These are phyloP conservation scores for Citrus glauca DNA, from an alignment of 345 rosid species.

Conservation along the genomic window DNA sequence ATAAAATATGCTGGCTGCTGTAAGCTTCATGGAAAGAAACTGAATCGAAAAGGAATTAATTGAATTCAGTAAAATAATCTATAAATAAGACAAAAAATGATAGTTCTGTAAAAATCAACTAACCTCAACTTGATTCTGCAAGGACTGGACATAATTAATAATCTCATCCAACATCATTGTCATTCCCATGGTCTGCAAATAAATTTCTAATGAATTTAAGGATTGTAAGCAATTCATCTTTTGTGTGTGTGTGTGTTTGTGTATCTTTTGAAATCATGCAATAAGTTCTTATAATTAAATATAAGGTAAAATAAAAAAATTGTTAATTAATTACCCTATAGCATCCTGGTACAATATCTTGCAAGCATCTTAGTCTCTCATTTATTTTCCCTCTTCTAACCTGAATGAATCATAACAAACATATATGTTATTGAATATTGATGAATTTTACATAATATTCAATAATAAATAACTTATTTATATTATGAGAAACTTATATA, in stretches of 20 bases:
- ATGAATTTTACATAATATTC: background rate
- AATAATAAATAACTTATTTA: too few relatives aligned
- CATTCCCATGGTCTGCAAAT: constrained; percentile 81
- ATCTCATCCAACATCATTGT: constrained; percentile 81
- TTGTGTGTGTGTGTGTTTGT: too few relatives aligned
- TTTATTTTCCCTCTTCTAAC: constrained; percentile 80
- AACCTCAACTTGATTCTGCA: constrained; percentile 86
- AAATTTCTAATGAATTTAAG: background rate
- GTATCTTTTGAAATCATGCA: too few relatives aligned
- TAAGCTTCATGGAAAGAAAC: constrained; percentile 90
- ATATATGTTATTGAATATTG: background rate
- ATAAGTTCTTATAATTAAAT: background rate
- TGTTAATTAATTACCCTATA: constrained; percentile 45
- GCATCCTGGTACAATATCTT: constrained; percentile 87
- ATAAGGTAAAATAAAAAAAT: background rate
- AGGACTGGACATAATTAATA: constrained; percentile 73
- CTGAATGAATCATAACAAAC: constrained; percentile 34
- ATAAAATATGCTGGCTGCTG: constrained; percentile 69
- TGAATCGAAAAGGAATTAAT: constrained; percentile 23
- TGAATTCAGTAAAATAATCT: background rate
- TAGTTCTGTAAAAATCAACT: constrained; percentile 4
- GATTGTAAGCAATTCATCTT: background rate
- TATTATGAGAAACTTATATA: background rate
- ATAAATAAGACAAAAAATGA: background rate
- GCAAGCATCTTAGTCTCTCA: constrained; percentile 62